Conservation (phyloP, 108 stramenopile genomes). For the Cyclotella distinguenda region DNA sequence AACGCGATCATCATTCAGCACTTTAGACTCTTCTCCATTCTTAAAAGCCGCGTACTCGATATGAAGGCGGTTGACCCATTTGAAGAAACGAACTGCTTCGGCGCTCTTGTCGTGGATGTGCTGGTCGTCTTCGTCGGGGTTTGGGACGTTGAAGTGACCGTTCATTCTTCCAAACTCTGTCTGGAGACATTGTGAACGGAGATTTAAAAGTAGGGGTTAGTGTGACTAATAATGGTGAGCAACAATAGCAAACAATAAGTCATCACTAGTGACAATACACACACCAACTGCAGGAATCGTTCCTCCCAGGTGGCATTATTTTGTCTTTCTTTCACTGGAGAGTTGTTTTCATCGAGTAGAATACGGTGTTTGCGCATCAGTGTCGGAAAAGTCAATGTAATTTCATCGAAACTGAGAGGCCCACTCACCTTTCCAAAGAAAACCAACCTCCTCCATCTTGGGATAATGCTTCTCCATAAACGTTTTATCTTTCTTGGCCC, state of each 20-base stretch:
- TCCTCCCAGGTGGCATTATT: constrained; percentile 13
- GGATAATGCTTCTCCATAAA: constrained; percentile 12
- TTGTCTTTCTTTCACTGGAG: background rate
- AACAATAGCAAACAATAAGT: too few relatives aligned
- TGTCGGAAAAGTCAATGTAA: background rate
- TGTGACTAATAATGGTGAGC: too few relatives aligned
- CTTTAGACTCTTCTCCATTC: constrained; percentile 5
- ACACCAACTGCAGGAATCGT: constrained; percentile 16
- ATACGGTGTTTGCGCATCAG: background rate
- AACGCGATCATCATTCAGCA: constrained; percentile 22
- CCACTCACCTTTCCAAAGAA: constrained; percentile 1
- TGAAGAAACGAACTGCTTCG: constrained; percentile 22
- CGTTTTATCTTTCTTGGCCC: constrained; percentile 1
- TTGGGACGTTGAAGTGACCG: constrained; percentile 27
- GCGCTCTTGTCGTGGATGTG: constrained; percentile 3
- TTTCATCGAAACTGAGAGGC: background rate
- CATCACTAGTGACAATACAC: background rate
- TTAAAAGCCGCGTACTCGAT: constrained; percentile 11
- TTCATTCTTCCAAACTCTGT: constrained; percentile 22
- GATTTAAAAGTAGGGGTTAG: background rate
- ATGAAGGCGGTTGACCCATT: constrained; percentile 17
- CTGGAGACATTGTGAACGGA: background rate
- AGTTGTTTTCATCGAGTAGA: background rate
- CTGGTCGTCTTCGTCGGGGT: constrained; percentile 3
- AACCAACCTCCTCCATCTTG: background rate